These are phyloP conservation scores for Lycium ferocissimum DNA, from an alignment of 257 asterid species.

Conservation along the genomic window DNA sequence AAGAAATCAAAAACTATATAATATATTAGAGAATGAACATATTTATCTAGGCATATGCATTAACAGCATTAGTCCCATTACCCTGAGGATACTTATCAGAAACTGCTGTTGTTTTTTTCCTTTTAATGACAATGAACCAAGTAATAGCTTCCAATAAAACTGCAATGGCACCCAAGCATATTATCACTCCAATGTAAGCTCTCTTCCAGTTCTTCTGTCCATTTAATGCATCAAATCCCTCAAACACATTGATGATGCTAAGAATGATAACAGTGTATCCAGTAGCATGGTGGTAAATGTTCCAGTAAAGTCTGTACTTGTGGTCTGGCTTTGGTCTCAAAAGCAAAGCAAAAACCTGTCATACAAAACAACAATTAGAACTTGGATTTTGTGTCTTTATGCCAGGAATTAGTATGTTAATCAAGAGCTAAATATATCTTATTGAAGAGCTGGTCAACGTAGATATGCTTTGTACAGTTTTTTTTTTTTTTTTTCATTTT, in stretches of 20 bases:
- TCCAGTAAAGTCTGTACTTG: slow-evolving; percentile 41
- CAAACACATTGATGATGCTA: slow-evolving; percentile 40
- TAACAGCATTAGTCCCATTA: background rate
- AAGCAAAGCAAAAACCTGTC: slow-evolving; percentile 36
- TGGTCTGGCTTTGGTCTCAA: slow-evolving; percentile 42
- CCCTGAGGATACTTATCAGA: slow-evolving; percentile 6
- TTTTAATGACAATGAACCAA: slow-evolving; percentile 25
- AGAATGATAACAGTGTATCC: slow-evolving; percentile 39
- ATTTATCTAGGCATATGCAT: slow-evolving; percentile 13
- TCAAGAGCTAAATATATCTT: background rate
- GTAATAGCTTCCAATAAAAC: slow-evolving; percentile 32
- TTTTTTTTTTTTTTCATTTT: too few relatives aligned
- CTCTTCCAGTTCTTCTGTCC: slow-evolving; percentile 34
- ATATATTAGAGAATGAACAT: background rate
- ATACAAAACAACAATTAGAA: background rate
- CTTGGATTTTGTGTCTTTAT: background rate
- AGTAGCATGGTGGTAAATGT: slow-evolving; percentile 32
- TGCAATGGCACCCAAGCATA: slow-evolving; percentile 26
- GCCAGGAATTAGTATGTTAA: background rate
- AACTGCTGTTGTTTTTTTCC: slow-evolving; percentile 17
- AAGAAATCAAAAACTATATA: background rate
- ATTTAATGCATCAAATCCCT: slow-evolving; percentile 36
- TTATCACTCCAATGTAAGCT: slow-evolving; percentile 34
- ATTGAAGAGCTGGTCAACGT: background rate
- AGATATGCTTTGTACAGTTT: background rate